These are phyloP conservation scores for Conticribra weissflogii DNA, from an alignment of 108 stramenopile species.

Conservation along the genomic window DNA sequence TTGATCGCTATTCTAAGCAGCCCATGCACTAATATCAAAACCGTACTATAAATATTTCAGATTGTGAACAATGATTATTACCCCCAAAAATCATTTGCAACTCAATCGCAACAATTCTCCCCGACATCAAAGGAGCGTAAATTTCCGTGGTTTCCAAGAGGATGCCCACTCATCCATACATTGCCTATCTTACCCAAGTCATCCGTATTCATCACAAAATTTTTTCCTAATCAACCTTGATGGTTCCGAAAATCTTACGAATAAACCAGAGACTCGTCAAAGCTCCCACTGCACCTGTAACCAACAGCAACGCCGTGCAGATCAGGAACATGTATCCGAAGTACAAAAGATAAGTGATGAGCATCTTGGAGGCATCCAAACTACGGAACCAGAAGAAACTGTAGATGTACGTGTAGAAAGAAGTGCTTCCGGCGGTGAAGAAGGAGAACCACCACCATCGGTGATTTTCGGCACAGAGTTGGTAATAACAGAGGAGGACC, in stretches of 20 bases:
- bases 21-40: no score
- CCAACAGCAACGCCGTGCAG: constrained; percentile 84
- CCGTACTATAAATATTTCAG: no score
- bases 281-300: constrained; percentile 93
- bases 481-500: constrained; percentile 97
- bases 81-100: no score
- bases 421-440: constrained; percentile 92
- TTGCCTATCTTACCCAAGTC: no score
- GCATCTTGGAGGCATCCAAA: constrained; percentile 88
- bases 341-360: constrained; percentile 98
- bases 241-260: constrained; percentile 94
- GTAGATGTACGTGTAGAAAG: constrained; percentile 93
- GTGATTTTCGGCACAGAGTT: constrained; percentile 97
- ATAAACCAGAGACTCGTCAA: constrained; percentile 94
- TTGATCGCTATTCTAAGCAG: no score
- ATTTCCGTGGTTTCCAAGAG: no score
- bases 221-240: constrained; percentile 89
- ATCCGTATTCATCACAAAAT: no score
- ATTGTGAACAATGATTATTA: no score
- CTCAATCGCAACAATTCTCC: no score
- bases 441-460: constrained; percentile 99
- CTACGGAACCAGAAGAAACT: constrained; percentile 91
- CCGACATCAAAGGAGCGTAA: no score
- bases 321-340: constrained; percentile 98
- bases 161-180: no score